Conservation (phyloP, 1,284 basidiomycete species). For the Trichosporon asahii region DNA sequence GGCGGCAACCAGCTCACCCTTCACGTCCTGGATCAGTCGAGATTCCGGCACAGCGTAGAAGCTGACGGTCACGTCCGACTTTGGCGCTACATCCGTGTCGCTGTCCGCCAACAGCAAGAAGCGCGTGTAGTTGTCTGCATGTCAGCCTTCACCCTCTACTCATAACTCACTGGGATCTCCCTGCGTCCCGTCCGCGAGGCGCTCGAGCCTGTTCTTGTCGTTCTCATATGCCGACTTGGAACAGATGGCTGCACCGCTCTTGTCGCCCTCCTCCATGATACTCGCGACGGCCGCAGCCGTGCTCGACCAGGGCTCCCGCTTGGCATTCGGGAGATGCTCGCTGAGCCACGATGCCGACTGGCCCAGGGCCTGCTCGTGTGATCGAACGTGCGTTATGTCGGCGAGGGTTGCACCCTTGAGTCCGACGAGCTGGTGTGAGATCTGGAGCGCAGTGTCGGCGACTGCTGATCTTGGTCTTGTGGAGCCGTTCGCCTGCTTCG, state of each 20-base stretch:
- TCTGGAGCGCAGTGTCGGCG: slow-evolving; percentile 30
- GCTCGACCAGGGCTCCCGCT: slow-evolving; percentile 31
- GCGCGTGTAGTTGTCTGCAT: slow-evolving; percentile 49
- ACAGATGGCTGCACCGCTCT: slow-evolving; percentile 46
- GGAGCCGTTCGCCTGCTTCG: neutral
- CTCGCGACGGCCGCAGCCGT: slow-evolving; percentile 46
- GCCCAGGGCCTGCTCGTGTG: slow-evolving; percentile 52
- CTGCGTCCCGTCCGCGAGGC: slow-evolving; percentile 45
- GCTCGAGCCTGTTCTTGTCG: slow-evolving; percentile 32
- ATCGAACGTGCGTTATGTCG: slow-evolving; percentile 42
- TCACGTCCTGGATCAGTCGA: neutral
- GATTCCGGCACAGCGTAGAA: neutral
- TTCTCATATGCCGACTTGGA: slow-evolving; percentile 35
- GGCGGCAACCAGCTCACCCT: neutral
- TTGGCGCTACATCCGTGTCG: neutral
- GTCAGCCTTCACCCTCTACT: neutral
- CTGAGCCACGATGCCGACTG: slow-evolving; percentile 45
- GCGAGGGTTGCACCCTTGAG: slow-evolving; percentile 31
- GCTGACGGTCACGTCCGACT: neutral
- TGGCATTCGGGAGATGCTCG: slow-evolving; percentile 34
- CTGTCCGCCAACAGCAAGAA: slow-evolving; percentile 41
- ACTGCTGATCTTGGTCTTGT: slow-evolving; percentile 11
- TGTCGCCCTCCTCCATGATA: slow-evolving; percentile 22
- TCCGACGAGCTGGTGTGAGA: slow-evolving; percentile 48
- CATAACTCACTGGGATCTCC: slow-evolving; percentile 17